These are phyloP conservation scores for Hypoxylon sp. DNA, from an alignment of 2,329 filamentous ascomycete species.

Conservation along the genomic window DNA sequence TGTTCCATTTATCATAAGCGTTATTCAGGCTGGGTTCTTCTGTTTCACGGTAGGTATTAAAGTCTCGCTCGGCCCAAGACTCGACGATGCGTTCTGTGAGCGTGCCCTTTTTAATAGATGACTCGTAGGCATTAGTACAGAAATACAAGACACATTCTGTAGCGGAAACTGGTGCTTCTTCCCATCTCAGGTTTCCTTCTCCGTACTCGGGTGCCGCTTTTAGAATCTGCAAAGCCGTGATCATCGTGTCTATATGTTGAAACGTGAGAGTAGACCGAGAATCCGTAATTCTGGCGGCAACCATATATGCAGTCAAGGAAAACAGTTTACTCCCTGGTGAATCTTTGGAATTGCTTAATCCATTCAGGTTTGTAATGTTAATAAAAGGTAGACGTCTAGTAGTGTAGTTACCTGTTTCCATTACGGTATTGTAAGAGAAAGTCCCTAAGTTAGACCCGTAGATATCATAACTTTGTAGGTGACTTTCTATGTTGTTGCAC, in stretches of 20 bases:
- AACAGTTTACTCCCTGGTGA: neutral
- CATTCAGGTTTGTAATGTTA: slow-evolving; percentile 24
- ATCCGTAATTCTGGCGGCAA: slow-evolving; percentile 18
- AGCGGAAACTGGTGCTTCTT: slow-evolving; percentile 30
- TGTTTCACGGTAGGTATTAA: slow-evolving; percentile 12
- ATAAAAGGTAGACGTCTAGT: slow-evolving; percentile 15
- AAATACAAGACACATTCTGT: slow-evolving; percentile 41
- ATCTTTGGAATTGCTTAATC: neutral
- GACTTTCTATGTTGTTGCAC: slow-evolving; percentile 32
- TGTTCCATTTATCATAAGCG: slow-evolving; percentile 26
- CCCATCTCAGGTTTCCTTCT: slow-evolving; percentile 16
- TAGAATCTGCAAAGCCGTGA: slow-evolving; percentile 22
- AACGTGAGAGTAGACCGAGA: slow-evolving; percentile 23
- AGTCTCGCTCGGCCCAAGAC: slow-evolving; percentile 24
- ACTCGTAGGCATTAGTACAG: slow-evolving; percentile 32
- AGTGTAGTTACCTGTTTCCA: slow-evolving; percentile 1
- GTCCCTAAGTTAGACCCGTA: slow-evolving; percentile 17
- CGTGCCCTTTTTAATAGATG: slow-evolving; percentile 21
- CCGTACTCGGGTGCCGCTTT: slow-evolving; percentile 14
- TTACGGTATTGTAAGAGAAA: neutral
- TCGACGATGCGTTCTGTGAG: slow-evolving; percentile 19
- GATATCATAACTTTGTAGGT: slow-evolving; percentile 4
- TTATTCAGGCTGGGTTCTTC: neutral
- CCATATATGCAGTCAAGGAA: slow-evolving; percentile 13
- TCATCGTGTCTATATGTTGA: slow-evolving; percentile 22